phyloP scores from a whole-genome alignment of 768 basidiomycete species.

The Postia placenta region DNA sequence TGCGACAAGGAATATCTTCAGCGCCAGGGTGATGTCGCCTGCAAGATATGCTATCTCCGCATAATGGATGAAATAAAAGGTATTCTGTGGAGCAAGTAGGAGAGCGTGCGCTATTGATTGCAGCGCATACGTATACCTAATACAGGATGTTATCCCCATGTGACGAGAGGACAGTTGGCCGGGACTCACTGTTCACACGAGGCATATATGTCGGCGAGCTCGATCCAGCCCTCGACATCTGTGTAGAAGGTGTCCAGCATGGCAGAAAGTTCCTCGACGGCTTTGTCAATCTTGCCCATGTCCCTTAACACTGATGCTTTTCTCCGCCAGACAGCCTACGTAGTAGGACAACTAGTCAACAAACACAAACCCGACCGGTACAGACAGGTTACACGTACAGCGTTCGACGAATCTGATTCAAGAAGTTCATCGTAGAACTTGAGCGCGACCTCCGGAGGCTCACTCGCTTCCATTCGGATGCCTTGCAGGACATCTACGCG shows the following conservation, averaged over 20 bases:
- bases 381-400: slow-evolving; percentile 43
- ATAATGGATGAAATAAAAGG: slow-evolving; percentile 75
- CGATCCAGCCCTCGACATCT: slow-evolving; percentile 84
- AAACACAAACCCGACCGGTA: too few species aligned
- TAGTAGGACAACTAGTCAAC: not conserved
- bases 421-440: slow-evolving; percentile 59
- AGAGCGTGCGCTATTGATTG: slow-evolving; percentile 78
- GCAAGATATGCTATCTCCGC: slow-evolving; percentile 87
- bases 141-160: not conserved
- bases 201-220: slow-evolving; percentile 77
- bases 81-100: slow-evolving; percentile 80
- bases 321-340: slow-evolving; percentile 73
- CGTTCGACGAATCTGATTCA: slow-evolving; percentile 59
- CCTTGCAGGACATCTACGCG: slow-evolving; percentile 76
- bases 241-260: slow-evolving; percentile 86
- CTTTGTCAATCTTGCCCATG: slow-evolving; percentile 54
- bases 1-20: slow-evolving; percentile 73
- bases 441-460: slow-evolving; percentile 49
- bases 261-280: slow-evolving; percentile 63
- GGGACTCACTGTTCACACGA: slow-evolving; percentile 63
- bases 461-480: slow-evolving; percentile 68
- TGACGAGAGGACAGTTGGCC: not conserved
- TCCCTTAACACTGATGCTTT: slow-evolving; percentile 66
- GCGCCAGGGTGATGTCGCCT: slow-evolving; percentile 65
- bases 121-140: slow-evolving; percentile 66